Evolutionary conservation across 257 asterid genomes (phyloP).

Genomic region (Penstemon eatonii): DNA sequence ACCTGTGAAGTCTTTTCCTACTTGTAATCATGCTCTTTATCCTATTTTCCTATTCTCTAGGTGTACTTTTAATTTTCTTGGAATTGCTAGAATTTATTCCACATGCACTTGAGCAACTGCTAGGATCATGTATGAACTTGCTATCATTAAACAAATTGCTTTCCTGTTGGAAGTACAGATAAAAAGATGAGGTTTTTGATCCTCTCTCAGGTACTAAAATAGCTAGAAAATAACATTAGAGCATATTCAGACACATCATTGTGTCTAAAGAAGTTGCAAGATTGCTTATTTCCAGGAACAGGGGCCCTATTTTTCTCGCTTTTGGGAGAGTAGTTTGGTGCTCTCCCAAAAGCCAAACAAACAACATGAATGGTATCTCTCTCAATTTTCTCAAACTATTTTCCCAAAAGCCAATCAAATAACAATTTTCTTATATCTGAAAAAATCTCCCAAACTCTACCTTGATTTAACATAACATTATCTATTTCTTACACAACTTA

Average conservation of each 20-base stretch:
- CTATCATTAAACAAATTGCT: slow-evolving; percentile 3
- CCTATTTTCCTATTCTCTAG: slow-evolving; percentile 2
- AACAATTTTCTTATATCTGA: too few species aligned
- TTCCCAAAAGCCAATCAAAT: too few species aligned
- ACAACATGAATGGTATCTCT: too few species aligned
- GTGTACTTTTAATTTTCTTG: slow-evolving; percentile 16
- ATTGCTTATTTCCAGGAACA: slow-evolving; percentile 13
- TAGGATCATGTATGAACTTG: neutral
- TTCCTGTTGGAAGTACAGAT: slow-evolving; percentile 5
- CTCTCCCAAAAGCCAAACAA: too few species aligned
- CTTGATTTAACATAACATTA: too few species aligned
- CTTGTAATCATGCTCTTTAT: slow-evolving; percentile 12
- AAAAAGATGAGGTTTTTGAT: slow-evolving; percentile 12
- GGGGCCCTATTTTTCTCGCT: neutral
- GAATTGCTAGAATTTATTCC: slow-evolving; percentile 1
- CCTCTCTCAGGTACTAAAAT: slow-evolving; percentile 1
- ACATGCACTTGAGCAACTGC: neutral
- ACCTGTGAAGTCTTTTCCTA: neutral
- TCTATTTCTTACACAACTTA: too few species aligned
- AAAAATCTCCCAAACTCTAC: too few species aligned
- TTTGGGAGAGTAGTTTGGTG: too few species aligned
- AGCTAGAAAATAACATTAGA: slow-evolving; percentile 5
- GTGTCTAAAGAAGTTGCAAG: slow-evolving; percentile 10
- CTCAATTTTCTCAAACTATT: too few species aligned
- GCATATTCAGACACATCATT: slow-evolving; percentile 9